Conservation (phyloP, 2,329 filamentous ascomycete genomes). For the Daldinia eschscholtzii region DNA sequence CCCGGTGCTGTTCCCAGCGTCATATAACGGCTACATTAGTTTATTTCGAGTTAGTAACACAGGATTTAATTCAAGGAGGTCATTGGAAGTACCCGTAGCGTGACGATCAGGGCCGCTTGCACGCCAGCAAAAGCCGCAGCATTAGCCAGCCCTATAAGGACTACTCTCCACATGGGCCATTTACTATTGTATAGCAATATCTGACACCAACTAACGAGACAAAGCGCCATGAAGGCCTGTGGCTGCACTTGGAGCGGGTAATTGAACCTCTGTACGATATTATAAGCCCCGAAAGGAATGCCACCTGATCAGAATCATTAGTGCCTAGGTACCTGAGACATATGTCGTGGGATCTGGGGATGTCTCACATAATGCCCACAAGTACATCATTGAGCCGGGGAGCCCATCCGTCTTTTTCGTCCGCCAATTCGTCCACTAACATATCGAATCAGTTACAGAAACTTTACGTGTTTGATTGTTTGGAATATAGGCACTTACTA, state of each 20-base stretch:
- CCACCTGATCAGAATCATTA: constrained; percentile 49
- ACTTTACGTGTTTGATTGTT: background rate
- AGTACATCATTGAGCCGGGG: constrained; percentile 70
- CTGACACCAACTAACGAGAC: constrained; percentile 57
- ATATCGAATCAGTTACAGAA: background rate
- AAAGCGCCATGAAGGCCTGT: constrained; percentile 57
- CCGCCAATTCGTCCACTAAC: constrained; percentile 69
- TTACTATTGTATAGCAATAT: constrained; percentile 57
- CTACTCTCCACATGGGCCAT: constrained; percentile 63
- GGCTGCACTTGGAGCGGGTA: constrained; percentile 60
- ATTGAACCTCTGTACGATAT: constrained; percentile 58
- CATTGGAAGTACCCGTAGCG: constrained; percentile 59
- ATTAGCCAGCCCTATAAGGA: constrained; percentile 56
- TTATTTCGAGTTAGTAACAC: constrained; percentile 18
- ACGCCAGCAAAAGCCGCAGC: constrained; percentile 63
- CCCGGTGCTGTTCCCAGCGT: constrained; percentile 65
- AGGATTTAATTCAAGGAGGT: background rate
- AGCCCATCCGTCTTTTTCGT: constrained; percentile 72
- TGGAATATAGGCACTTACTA: constrained; percentile 53
- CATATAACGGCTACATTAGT: constrained; percentile 63
- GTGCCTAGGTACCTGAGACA: background rate
- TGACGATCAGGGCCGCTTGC: constrained; percentile 69
- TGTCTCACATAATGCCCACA: constrained; percentile 69
- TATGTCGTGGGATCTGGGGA: background rate
- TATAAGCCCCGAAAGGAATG: constrained; percentile 58